Evolutionary conservation across 331 rosid species (phyloP), one percentile per base, ranked within the genome.

Genomic region (Malus hybrid): DNA sequence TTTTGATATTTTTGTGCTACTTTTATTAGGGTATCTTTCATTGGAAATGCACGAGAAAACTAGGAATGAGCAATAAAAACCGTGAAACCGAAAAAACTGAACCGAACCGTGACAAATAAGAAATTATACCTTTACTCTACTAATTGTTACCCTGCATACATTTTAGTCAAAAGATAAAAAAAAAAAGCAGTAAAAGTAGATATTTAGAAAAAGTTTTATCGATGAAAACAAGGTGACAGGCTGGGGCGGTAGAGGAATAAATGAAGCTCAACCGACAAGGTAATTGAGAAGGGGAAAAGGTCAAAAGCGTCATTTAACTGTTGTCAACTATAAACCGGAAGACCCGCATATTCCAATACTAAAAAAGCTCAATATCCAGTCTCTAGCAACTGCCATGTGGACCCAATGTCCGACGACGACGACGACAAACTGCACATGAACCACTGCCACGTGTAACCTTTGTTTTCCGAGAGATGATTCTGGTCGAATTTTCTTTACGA

Each of bases 381-480:
- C 68, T 58, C 56, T 60, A 44, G 68, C 77, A 73, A 73, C 77
- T 26, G 44, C 77, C 28, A 42, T 22, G 68, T 61, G 69, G 77
- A 60, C 77, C 77, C 60, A 29, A 34, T 60, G 18, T 18, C 19
- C 68, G 62, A 42, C 69, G 77, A 60, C 76, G 36, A 26, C 77
- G 26, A 24, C 30, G 67, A 73, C 77, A 26, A 60, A 39, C 29
- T 22, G 28, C 77, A 73, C 77, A 73, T 39, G 68, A 39, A 10
- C 15, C 15, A 16, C 26, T 16, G 76, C 57, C 58, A 72, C 76
- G 76, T 72, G 68, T 72, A 24, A 20, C 10, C 57, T 26, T 22
- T 16, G 28, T 10, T 10, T 42, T 42, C 0, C 48, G 0, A 36
- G 44, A 2, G 44, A 8, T 3, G 30, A 3, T 29, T 29, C 30